Percentiles rank a stretch among this genome's conserved stretches.
Conservation (phyloP, 2,329 filamentous ascomycete genomes). For the Calonectria crousiana region DNA sequence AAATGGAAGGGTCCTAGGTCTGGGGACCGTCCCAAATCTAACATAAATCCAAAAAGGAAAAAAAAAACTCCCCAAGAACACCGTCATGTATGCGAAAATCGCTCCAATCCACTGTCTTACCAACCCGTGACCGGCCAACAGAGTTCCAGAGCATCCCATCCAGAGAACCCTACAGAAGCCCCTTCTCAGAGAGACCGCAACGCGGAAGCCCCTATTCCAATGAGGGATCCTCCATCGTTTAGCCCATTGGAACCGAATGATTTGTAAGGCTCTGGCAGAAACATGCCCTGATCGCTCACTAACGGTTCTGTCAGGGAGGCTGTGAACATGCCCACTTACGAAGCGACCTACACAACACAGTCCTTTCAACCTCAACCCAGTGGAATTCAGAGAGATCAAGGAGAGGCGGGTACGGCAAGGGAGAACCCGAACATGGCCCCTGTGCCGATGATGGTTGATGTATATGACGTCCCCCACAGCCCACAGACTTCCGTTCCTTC, state of each 20-base stretch:
- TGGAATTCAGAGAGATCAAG: too few species aligned
- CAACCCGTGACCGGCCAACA: neutral
- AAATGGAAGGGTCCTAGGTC: conserved; percentile 5
- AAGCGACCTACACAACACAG: neutral
- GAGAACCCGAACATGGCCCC: neutral
- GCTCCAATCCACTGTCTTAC: neutral
- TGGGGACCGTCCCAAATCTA: too few species aligned
- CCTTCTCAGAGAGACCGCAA: neutral
- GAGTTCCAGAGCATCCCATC: neutral
- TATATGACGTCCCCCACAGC: neutral
- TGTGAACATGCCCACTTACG: neutral
- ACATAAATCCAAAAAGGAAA: neutral
- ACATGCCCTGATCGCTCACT: neutral
- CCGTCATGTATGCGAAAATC: neutral
- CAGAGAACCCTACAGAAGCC: neutral
- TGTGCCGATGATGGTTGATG: neutral
- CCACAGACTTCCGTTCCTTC: neutral
- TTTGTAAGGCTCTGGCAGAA: neutral
- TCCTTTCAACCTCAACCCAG: neutral
- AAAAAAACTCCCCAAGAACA: neutral
- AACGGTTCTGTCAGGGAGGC: neutral
- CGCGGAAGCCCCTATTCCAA: neutral
- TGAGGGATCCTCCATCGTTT: neutral
- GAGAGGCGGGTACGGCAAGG: neutral
- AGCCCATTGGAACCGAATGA: neutral